phyloP scores from a whole-genome alignment of 1,139 yeast genomes.

The Yamadazyma aaseri region DNA sequence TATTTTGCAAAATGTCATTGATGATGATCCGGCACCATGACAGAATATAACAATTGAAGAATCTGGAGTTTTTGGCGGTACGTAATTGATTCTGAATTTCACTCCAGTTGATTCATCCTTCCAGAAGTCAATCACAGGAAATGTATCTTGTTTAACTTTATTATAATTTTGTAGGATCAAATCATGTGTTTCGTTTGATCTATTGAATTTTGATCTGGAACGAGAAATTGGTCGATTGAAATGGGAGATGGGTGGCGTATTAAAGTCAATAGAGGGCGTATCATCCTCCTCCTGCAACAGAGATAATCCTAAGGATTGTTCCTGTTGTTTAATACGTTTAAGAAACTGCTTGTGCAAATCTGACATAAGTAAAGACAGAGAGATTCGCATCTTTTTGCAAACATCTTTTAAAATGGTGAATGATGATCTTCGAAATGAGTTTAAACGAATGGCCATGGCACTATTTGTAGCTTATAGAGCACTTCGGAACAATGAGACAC shows the following conservation, averaged over 20 bases:
- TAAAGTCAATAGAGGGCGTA: neutral
- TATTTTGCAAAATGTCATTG: conserved; percentile 68
- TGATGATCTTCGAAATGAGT: conserved; percentile 22
- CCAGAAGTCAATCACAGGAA: conserved; percentile 15
- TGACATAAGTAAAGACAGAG: conserved; percentile 32
- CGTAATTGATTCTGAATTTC: conserved; percentile 55
- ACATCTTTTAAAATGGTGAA: neutral
- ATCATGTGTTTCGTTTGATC: conserved; percentile 16
- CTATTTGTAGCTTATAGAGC: conserved; percentile 44
- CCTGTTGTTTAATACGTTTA: conserved; percentile 38
- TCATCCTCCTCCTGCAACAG: conserved; percentile 28
- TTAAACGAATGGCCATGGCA: conserved; percentile 37
- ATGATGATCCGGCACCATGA: conserved; percentile 96
- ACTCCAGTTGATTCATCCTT: conserved; percentile 7
- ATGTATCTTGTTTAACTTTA: conserved; percentile 9
- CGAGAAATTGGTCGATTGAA: neutral
- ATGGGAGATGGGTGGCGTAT: conserved; percentile 1
- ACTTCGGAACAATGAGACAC: conserved; percentile 62
- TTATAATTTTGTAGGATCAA: conserved; percentile 21
- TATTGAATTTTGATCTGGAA: conserved; percentile 1
- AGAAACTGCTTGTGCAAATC: conserved; percentile 42
- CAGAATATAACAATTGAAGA: conserved; percentile 67
- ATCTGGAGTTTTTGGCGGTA: conserved; percentile 45
- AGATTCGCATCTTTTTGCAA: no score
- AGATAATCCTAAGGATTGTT: conserved; percentile 34